These are phyloP conservation scores for Desmodesmus armatus DNA, from an alignment of 139 green algal genomes.

Conservation along the genomic window DNA sequence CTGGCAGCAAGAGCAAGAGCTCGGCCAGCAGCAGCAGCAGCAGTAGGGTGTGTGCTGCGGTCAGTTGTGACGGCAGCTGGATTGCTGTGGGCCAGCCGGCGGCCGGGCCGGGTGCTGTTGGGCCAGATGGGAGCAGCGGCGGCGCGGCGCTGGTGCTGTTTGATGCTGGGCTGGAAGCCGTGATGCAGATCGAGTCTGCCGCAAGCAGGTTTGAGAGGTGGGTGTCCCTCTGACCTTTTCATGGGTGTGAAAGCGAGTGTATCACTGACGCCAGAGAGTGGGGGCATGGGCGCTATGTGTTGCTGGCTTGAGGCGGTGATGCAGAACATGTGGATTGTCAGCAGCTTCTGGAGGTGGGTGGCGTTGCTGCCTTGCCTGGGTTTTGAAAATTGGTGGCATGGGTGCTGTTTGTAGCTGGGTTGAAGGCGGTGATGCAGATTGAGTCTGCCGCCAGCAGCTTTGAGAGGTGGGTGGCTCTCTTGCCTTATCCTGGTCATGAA, in stretches of 20 bases:
- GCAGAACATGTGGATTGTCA: too few species aligned
- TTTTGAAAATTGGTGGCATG: too few species aligned
- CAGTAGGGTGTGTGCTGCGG: slow-evolving; percentile 50
- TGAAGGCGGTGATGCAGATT: slow-evolving; percentile 16
- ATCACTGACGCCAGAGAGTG: too few species aligned
- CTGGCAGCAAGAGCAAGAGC: neutral
- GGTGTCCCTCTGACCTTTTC: too few species aligned
- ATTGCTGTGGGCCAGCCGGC: slow-evolving; percentile 48
- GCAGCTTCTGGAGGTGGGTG: too few species aligned
- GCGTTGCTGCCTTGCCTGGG: too few species aligned
- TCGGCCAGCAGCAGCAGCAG: slow-evolving; percentile 25
- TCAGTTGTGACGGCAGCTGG: slow-evolving; percentile 60
- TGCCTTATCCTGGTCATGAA: too few species aligned
- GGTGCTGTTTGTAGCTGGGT: neutral
- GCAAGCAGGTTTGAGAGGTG: slow-evolving; percentile 9
- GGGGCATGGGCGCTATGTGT: too few species aligned
- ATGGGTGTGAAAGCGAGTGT: too few species aligned
- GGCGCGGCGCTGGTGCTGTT: too few species aligned
- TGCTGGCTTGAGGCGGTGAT: too few species aligned
- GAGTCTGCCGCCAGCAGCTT: slow-evolving; percentile 1
- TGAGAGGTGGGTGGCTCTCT: slow-evolving; percentile 11
- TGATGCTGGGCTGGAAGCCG: neutral
- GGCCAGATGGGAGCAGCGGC: neutral
- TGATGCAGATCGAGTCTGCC: slow-evolving; percentile 7
- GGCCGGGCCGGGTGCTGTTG: neutral